Evolutionary conservation across 208 protist genomes (phyloP), one percentile per base, ranked within the genome.

Genomic region (Acanthamoeba quina): DNA sequence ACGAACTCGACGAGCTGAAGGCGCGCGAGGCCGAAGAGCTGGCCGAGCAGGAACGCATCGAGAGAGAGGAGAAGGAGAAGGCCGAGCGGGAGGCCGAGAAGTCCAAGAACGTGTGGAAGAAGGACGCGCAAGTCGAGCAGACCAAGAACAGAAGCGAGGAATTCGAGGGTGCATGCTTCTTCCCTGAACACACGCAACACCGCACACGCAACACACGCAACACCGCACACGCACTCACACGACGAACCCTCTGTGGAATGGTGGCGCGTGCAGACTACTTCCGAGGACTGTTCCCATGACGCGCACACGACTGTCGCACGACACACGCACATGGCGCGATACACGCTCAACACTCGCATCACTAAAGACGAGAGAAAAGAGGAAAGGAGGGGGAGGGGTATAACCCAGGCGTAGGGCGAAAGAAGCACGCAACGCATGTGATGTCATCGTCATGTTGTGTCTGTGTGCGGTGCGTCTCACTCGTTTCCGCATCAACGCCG

Each of bases 141-240:
- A 44, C 60, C 26, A 91, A 91, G 64, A 76, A 91, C 85, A 72
- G 64, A 49, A 76, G 64, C 85, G 85, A 91, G 1, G 85, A 91
- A n/a, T 91, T 91, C n/a, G 85, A 91, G 15, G 85, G 85, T 76
- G 62, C 34, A 60, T 89, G 52, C 52, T 19, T 19, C 52, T 19
- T 19, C 17, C 52, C 52, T 19, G 15, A 56, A 56, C 11, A 56
- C 52, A 1, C 5, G 49, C 49, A 11, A 41, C 37, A 4, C 37
- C n/a, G 10, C 41, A 44, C 41, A 44, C 41, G 5, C 37, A 4
- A 41, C 58, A n/a, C 58, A 26, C 15, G 10, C 21, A 2, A 3
- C 26, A 64, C 58, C 58, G 10, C 19, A 2, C 41, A 44, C 41
- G 7, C 41, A 4, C 41, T 1, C 41, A 9, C 41, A 44, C 41